Percentiles rank a stretch among this genome's conserved stretches.
Evolutionary conservation across 345 rosid species (phyloP).

Genomic region (Euphorbia pulcherrima): DNA sequence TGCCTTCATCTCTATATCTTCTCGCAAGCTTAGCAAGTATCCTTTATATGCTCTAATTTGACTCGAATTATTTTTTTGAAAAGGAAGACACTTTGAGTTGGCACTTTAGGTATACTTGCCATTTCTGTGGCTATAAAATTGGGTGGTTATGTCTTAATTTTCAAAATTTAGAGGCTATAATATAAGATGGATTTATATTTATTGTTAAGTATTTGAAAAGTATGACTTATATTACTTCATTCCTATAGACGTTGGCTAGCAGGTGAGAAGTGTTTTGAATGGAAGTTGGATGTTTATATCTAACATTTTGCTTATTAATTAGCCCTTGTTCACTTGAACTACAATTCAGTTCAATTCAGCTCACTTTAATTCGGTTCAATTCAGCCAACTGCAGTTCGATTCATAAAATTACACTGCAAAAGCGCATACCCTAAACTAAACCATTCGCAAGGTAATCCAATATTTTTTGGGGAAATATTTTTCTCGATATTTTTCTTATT

Average conservation of each 20-base stretch:
- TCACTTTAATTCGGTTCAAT: too few species aligned
- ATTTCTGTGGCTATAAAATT: constrained; percentile 10
- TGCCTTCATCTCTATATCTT: background rate
- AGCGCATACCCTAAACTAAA: too few species aligned
- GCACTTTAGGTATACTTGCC: constrained; percentile 13
- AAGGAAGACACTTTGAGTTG: background rate
- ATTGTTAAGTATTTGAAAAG: constrained; percentile 3
- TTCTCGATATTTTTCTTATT: too few species aligned
- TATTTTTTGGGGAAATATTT: too few species aligned
- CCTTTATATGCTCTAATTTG: constrained; percentile 10
- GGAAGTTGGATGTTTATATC: constrained; percentile 25
- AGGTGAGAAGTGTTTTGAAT: constrained; percentile 36
- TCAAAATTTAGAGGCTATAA: background rate
- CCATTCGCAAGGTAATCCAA: too few species aligned
- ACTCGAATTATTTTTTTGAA: constrained; percentile 7
- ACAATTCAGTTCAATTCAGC: too few species aligned
- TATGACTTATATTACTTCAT: too few species aligned
- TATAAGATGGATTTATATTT: background rate
- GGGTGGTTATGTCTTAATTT: background rate
- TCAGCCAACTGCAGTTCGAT: too few species aligned
- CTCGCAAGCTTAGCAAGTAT: constrained; percentile 4
- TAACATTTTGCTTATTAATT: too few species aligned
- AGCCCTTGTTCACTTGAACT: too few species aligned
- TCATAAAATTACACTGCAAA: too few species aligned
- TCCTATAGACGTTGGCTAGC: constrained; percentile 26